phyloP scores from a whole-genome alignment of 2,329 filamentous ascomycete species.

The Fusarium clavum region DNA sequence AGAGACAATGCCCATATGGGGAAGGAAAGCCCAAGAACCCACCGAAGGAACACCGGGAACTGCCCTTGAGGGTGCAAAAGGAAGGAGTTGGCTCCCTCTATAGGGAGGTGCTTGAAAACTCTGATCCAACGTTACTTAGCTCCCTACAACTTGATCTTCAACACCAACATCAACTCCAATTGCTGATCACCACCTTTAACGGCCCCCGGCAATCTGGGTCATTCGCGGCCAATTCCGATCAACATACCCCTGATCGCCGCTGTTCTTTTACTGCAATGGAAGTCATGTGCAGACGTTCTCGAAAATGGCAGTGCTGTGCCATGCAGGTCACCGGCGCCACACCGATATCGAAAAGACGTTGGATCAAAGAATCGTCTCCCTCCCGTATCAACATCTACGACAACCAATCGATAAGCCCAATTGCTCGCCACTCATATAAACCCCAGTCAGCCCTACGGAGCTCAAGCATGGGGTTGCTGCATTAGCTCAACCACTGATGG shows the following conservation, averaged over 20 bases:
- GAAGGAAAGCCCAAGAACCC: not conserved
- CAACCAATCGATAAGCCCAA: constrained; percentile 20
- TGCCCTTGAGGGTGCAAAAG: not conserved
- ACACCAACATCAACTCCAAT: not conserved
- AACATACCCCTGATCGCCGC: constrained; percentile 11
- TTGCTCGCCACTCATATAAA: constrained; percentile 30
- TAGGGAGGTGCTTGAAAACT: constrained; percentile 16
- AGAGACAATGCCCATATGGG: not conserved
- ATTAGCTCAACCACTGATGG: constrained; percentile 45
- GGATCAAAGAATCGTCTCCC: constrained; percentile 19
- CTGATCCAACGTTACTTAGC: constrained; percentile 19
- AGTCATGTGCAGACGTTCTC: constrained; percentile 19
- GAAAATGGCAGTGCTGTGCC: constrained; percentile 12
- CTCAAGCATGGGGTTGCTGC: constrained; percentile 34
- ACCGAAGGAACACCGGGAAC: not conserved
- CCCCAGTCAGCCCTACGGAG: constrained; percentile 45
- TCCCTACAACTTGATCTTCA: not conserved
- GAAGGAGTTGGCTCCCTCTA: constrained; percentile 19
- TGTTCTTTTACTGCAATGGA: not conserved
- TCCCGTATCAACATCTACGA: constrained; percentile 2
- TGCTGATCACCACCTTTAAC: not conserved
- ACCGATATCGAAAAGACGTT: constrained; percentile 8
- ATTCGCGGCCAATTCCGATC: constrained; percentile 19
- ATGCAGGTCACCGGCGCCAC: constrained; percentile 23
- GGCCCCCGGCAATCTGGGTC: constrained; percentile 20